These are phyloP conservation scores for Nakazawaea pomicola DNA, from an alignment of 805 yeast genomes.

Conservation along the genomic window DNA sequence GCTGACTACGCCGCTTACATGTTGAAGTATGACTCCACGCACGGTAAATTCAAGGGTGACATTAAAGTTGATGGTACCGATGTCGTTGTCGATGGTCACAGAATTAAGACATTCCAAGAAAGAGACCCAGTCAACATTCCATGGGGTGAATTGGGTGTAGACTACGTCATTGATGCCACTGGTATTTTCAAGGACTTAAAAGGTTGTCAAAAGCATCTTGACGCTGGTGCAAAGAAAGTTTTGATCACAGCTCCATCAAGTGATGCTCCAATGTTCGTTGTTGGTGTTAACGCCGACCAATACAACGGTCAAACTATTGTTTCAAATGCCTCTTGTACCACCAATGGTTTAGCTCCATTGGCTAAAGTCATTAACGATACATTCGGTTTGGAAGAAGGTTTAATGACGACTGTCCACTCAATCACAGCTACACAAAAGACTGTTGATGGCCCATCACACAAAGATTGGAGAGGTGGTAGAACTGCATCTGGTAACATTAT, in stretches of 20 bases:
- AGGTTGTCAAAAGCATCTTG: conserved; percentile 64
- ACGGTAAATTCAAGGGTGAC: conserved; percentile 58
- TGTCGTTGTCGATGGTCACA: conserved; percentile 49
- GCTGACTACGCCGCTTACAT: conserved; percentile 68
- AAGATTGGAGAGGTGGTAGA: conserved; percentile 81
- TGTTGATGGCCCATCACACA: conserved; percentile 74
- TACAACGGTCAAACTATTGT: conserved; percentile 56
- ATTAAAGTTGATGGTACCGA: conserved; percentile 47
- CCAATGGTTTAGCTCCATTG: conserved; percentile 71
- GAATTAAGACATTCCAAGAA: conserved; percentile 51
- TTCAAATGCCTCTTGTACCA: conserved; percentile 71
- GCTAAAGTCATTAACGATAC: conserved; percentile 63
- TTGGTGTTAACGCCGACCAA: conserved; percentile 62
- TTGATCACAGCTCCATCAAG: conserved; percentile 68
- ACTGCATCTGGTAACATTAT: conserved; percentile 72
- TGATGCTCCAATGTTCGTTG: conserved; percentile 70
- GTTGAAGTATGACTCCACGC: conserved; percentile 74
- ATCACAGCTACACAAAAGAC: conserved; percentile 71
- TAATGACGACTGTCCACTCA: conserved; percentile 73
- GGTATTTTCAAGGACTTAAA: conserved; percentile 66
- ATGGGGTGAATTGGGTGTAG: conserved; percentile 61
- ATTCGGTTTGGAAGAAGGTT: conserved; percentile 68
- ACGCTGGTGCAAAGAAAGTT: conserved; percentile 72
- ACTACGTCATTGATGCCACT: conserved; percentile 64
- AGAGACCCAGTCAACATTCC: conserved; percentile 65